Evolutionary conservation across 768 basidiomycete genomes (phyloP), one percentile per base, ranked within the genome.

Genomic region (Gymnopilus dilepis): DNA sequence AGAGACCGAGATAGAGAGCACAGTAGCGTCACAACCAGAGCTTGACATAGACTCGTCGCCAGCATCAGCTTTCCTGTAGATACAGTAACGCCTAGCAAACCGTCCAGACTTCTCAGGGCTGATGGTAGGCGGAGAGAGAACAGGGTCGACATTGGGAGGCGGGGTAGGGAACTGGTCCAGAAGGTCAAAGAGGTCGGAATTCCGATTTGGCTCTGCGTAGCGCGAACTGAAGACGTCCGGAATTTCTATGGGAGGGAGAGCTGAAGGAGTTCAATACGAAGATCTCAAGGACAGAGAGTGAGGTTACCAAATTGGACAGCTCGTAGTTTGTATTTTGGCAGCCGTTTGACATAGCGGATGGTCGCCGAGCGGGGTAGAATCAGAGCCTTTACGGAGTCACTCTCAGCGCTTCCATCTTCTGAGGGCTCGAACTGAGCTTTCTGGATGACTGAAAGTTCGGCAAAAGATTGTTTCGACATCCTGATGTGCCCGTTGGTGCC

Each of bases 121-220:
- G 2, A 40, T 17, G 6, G 42, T 56, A 15, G 34, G 58, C 43
- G 50, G 28, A 22, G 47, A 38, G 19, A 42, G 53, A 33, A 56
- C 42, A 26, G 54, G 37, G 21, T 65, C 60, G 8, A 62, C 42
- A 38, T 60, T 47, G 34, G 37, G 30, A 40, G 68, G 70, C 17
- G 67, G 63, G 15, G 59, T 42, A 4, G 70, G 68, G 50, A 71
- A 71, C 30, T 65, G 61, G 40, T 61, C 56, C 21, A 71, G 41
- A 34, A 71, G 59, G 40, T 69, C 70, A 31, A 61, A 48, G 4
- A 70, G 13, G n/a, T 50, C 47, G 7, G 63, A 19, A 61, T 63
- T 1, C 56, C 33, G 61, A 28, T 41, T 54, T 54, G 13, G 5
- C 9, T 30, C 33, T 24, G 31, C 51, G 51, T 37, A 17, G 26